phyloP scores from a whole-genome alignment of 768 basidiomycete genomes.

The Suillus weaverae region DNA sequence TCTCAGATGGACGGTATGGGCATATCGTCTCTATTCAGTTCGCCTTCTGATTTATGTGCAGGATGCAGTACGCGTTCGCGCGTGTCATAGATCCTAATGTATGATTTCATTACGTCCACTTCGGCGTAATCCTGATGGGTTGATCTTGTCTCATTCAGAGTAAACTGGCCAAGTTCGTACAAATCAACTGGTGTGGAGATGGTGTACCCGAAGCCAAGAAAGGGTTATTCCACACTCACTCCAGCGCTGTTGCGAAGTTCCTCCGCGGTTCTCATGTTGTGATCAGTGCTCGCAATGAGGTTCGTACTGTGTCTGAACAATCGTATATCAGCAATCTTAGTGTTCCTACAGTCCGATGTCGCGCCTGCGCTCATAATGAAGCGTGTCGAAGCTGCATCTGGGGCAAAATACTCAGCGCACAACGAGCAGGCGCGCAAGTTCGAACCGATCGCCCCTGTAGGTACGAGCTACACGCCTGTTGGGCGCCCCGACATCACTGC shows the following conservation, averaged over 20 bases:
- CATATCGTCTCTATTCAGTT: constrained; percentile 7
- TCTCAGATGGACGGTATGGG: constrained; percentile 85
- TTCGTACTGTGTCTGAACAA: constrained; percentile 29
- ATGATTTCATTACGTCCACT: constrained; percentile 20
- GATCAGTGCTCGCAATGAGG: constrained; percentile 85
- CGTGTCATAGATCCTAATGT: constrained; percentile 87
- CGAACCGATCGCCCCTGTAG: constrained; percentile 82
- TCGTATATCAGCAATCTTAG: background rate
- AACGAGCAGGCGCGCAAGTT: constrained; percentile 70
- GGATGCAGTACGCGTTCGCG: constrained; percentile 92
- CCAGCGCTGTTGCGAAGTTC: constrained; percentile 75
- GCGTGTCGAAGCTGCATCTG: constrained; percentile 84
- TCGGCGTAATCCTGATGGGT: background rate
- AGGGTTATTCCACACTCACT: constrained; percentile 89
- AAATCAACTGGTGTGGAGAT: constrained; percentile 97
- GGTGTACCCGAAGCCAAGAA: constrained; percentile 93
- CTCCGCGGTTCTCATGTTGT: constrained; percentile 85
- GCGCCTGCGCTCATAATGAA: constrained; percentile 77
- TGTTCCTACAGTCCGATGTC: constrained; percentile 65
- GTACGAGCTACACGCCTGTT: constrained; percentile 73
- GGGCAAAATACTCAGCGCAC: constrained; percentile 86
- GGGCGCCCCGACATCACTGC: constrained; percentile 71
- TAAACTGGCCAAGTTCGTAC: constrained; percentile 86
- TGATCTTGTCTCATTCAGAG: constrained; percentile 45
- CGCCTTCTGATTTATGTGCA: constrained; percentile 31